phyloP scores from a whole-genome alignment of 176 grass and related monocot species.

The Echinochloa phyllopogon region DNA sequence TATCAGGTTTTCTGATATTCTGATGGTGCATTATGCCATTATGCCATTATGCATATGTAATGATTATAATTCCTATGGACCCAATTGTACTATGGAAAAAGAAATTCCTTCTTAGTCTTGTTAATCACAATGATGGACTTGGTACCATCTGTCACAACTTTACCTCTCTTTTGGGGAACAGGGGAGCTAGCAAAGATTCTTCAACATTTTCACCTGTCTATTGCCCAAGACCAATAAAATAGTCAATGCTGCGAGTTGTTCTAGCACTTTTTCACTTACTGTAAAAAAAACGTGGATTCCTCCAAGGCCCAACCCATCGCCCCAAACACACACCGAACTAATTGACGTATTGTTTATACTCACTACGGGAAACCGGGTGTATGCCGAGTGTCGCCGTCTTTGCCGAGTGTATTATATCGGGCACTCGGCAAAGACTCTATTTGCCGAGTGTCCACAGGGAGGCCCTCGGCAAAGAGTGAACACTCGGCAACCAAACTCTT shows the following conservation, averaged over 20 bases:
- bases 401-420: too few species aligned
- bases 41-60: constrained; percentile 12
- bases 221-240: background rate
- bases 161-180: background rate
- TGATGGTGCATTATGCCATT: constrained; percentile 3
- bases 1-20: background rate
- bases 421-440: too few species aligned
- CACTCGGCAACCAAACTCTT: too few species aligned
- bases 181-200: constrained; percentile 2
- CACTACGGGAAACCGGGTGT: too few species aligned
- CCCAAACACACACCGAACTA: background rate
- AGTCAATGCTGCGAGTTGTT: background rate
- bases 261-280: background rate
- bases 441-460: too few species aligned
- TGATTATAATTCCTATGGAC: background rate
- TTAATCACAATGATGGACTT: background rate
- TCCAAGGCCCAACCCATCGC: background rate
- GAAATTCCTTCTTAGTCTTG: background rate
- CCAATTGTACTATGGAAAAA: background rate
- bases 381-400: too few species aligned
- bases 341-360: background rate
- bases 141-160: background rate
- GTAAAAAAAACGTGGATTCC: background rate
- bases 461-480: too few species aligned
- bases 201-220: background rate